These are phyloP conservation scores for Arthrobotrys pseudoclavata DNA, from an alignment of 2,329 filamentous ascomycete species.

Conservation along the genomic window DNA sequence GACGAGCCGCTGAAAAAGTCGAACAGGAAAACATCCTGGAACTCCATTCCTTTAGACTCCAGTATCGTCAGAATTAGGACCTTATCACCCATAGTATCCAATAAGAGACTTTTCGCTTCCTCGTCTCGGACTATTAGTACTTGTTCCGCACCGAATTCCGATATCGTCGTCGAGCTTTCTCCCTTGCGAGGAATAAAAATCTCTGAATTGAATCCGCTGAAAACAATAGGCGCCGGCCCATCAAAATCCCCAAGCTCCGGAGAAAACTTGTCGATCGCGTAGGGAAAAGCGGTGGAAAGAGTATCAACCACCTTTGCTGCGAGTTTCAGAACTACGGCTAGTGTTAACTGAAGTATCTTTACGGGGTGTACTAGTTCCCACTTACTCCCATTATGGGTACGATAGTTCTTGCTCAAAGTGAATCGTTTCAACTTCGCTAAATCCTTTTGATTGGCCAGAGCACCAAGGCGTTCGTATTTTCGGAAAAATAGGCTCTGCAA, in stretches of 20 bases:
- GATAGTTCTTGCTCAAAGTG: conserved; percentile 64
- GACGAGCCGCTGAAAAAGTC: conserved; percentile 62
- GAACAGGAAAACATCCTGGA: conserved; percentile 65
- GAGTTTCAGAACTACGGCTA: conserved; percentile 63
- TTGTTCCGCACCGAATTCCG: conserved; percentile 64
- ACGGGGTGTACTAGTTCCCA: not conserved
- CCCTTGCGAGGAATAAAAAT: conserved; percentile 41
- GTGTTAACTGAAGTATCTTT: not conserved
- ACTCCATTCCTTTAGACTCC: conserved; percentile 66
- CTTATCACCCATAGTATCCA: conserved; percentile 62
- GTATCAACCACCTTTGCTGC: conserved; percentile 18
- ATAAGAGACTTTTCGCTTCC: conserved; percentile 62
- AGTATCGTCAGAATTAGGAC: conserved; percentile 65
- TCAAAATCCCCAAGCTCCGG: conserved; percentile 63
- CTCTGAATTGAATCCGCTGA: conserved; percentile 37
- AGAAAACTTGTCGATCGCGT: conserved; percentile 64
- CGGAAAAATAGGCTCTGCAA: conserved; percentile 64
- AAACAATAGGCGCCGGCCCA: conserved; percentile 62
- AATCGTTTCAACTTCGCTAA: conserved; percentile 63
- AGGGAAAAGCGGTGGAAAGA: conserved; percentile 61
- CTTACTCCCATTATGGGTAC: conserved; percentile 65
- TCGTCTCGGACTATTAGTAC: conserved; percentile 65
- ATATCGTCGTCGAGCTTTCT: conserved; percentile 37
- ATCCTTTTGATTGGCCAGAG: conserved; percentile 24
- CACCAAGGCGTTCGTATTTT: conserved; percentile 61